Percentiles rank a stretch among this genome's conserved stretches.
These are phyloP conservation scores for Colletotrichum plurivorum DNA, from an alignment of 2,329 filamentous ascomycete genomes.

Conservation along the genomic window DNA sequence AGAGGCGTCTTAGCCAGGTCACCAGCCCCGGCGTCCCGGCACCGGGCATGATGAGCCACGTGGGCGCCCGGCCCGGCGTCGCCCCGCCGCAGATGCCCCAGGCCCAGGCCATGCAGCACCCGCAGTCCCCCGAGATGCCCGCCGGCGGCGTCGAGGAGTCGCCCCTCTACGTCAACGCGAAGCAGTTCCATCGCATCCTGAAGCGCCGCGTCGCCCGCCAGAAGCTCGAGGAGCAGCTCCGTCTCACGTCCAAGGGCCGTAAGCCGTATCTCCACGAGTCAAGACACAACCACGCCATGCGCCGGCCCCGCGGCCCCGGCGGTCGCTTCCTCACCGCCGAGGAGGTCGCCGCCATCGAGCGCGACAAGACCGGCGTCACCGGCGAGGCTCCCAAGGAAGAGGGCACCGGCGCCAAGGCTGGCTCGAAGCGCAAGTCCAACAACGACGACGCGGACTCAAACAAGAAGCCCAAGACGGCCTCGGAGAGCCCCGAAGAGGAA, in stretches of 20 bases:
- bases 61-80: conserved; percentile 63
- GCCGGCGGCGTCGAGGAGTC: conserved; percentile 85
- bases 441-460: conserved; percentile 61
- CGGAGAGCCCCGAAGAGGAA: conserved; percentile 52
- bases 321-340: conserved; percentile 97
- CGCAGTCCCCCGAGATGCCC: conserved; percentile 85
- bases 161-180: conserved; percentile 97
- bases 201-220: conserved; percentile 95
- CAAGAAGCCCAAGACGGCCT: conserved; percentile 72
- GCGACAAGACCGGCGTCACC: conserved; percentile 62
- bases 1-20: conserved; percentile 82
- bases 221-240: conserved; percentile 91
- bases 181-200: conserved; percentile 97
- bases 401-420: conserved; percentile 50
- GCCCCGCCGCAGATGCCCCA: conserved; percentile 72
- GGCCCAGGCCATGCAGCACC: conserved; percentile 76
- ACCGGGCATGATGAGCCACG: conserved; percentile 83
- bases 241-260: conserved; percentile 92
- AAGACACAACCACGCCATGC: conserved; percentile 98
- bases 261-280: conserved; percentile 99
- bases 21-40: conserved; percentile 81
- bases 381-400: conserved; percentile 45
- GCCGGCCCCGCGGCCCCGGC: conserved; percentile 91
- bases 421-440: conserved; percentile 74
- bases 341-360: conserved; percentile 92